Evolutionary conservation across 1,139 yeast genomes (phyloP), one percentile per base, ranked within the genome.

Genomic region (Suhomyces chickasaworum): DNA sequence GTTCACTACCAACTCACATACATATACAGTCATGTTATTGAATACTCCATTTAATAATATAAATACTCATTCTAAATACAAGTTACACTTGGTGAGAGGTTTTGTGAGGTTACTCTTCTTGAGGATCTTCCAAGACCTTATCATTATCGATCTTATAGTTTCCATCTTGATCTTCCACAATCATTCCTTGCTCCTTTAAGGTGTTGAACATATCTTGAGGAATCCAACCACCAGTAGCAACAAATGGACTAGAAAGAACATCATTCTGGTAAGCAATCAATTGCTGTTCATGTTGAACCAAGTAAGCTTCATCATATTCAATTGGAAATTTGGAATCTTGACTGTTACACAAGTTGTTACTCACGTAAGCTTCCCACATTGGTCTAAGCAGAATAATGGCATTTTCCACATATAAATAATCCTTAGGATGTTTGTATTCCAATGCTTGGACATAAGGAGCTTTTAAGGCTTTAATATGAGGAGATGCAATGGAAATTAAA

Each of bases 211-310:
- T 81, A 60, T 89, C 96, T 63, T 89, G 96, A 21, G 98, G 97
- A 48, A 93, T 79, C 97, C 97, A 91, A 5, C 97, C 97, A 48
- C 89, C 87, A 32, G 97, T 88, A 41, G 95, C 95, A 31, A 89
- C 84, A 65, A 90, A 90, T 39, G 97, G 97, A 46, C 83, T 79
- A 7, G 83, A 74, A 32, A 85, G 77, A 42, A 87, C 69, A 54
- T 80, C 83, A 54, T 79, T 69, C 64, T 88, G 93, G 69, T 89
- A 86, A 37, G 75, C 79, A 51, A 80, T 83, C 57, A 89, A 75
- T 25, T 78, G 80, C 23, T 69, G 61, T 47, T 81, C 81, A 60
- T 85, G 86, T 42, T 73, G 67, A 48, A 80, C 80, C 46, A 81
- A 63, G 53, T 79, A 82, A 41, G 75, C 81, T 29, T 77, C 79